These are phyloP conservation scores for Huntiella savannae DNA, from an alignment of 2,329 filamentous ascomycete species.

Conservation along the genomic window DNA sequence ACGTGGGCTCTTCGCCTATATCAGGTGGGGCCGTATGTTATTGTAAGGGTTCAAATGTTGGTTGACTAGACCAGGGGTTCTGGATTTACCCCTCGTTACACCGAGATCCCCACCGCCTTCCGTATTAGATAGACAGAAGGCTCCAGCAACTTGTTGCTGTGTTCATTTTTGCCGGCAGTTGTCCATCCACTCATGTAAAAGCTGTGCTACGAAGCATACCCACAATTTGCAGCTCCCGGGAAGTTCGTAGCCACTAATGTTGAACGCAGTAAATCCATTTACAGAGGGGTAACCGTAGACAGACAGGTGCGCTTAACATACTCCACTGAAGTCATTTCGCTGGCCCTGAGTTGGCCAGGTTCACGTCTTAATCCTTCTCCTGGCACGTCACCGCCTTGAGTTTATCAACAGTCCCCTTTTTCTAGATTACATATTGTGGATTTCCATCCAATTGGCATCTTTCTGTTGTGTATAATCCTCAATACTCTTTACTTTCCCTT, in stretches of 20 bases:
- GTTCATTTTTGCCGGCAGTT: too few species aligned
- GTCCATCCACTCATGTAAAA: too few species aligned
- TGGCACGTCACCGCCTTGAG: constrained; percentile 10
- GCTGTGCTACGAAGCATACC: neutral
- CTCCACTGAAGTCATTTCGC: too few species aligned
- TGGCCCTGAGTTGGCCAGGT: neutral
- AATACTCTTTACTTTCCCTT: neutral
- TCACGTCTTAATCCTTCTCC: constrained; percentile 8
- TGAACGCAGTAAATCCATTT: too few species aligned
- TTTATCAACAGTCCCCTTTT: constrained; percentile 5
- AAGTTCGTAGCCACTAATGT: too few species aligned
- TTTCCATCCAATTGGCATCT: neutral
- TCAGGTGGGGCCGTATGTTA: too few species aligned
- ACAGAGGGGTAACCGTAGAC: too few species aligned
- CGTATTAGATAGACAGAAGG: constrained; percentile 3
- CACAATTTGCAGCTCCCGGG: neutral
- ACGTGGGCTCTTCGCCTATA: too few species aligned
- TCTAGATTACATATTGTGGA: too few species aligned
- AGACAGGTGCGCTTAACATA: too few species aligned
- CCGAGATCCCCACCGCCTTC: neutral
- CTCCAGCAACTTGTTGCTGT: constrained; percentile 4
- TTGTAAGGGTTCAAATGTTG: too few species aligned
- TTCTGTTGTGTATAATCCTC: neutral
- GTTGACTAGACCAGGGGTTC: too few species aligned
- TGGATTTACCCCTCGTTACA: constrained; percentile 1